Conservation (phyloP, 2,329 filamentous ascomycete species). For the Aspergillus nomiae region DNA sequence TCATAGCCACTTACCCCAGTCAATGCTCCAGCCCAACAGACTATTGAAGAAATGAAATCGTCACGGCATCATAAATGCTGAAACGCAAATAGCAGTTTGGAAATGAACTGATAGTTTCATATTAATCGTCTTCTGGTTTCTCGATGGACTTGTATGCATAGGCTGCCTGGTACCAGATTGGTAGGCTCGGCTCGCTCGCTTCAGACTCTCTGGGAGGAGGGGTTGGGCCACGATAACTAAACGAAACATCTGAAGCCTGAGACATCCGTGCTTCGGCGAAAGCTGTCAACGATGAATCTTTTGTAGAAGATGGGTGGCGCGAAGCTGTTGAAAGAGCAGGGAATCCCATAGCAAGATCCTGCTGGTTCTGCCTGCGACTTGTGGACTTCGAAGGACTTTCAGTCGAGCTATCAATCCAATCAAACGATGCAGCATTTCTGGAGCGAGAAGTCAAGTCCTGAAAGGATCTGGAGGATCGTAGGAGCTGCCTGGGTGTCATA, state of each 20-base stretch:
- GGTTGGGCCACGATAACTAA: background rate
- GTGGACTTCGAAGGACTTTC: background rate
- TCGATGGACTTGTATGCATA: background rate
- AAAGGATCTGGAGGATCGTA: background rate
- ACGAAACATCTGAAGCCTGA: background rate
- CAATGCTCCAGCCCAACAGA: background rate
- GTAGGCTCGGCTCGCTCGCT: background rate
- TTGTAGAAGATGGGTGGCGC: background rate
- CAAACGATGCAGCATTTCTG: background rate
- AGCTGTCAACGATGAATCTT: background rate
- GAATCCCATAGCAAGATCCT: background rate
- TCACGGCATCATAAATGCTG: background rate
- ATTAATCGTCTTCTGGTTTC: background rate
- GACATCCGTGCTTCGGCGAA: background rate
- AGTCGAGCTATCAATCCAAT: background rate
- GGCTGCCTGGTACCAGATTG: background rate
- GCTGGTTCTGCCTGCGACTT: background rate
- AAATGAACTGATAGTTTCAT: background rate
- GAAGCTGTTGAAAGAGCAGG: background rate
- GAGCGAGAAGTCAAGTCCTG: background rate
- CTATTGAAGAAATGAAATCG: background rate
- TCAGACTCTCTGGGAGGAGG: constrained; percentile 1
- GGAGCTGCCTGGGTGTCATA: background rate
- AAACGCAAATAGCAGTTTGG: background rate
- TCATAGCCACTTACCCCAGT: background rate